Evolutionary conservation across 495 filamentous ascomycete genomes (phyloP).

Genomic region (Penicillium coffeae): DNA sequence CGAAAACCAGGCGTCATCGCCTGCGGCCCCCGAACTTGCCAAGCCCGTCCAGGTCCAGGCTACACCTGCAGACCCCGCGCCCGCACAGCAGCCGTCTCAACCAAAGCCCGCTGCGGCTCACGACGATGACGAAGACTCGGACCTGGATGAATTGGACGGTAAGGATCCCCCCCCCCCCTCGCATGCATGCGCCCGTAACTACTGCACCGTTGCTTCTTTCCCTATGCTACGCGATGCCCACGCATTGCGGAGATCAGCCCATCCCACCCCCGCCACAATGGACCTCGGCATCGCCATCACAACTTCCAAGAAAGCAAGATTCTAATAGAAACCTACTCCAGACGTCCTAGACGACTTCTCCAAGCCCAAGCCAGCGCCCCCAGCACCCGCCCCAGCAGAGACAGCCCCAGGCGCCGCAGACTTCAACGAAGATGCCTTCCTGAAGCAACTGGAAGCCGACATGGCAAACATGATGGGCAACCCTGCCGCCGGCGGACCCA

Average conservation of each 20-base stretch:
- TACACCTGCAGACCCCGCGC: constrained; percentile 2
- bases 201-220: too few species aligned
- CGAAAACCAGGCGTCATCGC: neutral
- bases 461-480: constrained; percentile 75
- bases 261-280: too few species aligned
- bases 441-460: constrained; percentile 76
- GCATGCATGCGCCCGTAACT: too few species aligned
- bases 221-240: too few species aligned
- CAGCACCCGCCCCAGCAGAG: constrained; percentile 22
- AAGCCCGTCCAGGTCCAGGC: neutral
- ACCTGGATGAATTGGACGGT: constrained; percentile 92
- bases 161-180: constrained; percentile 12
- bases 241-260: too few species aligned
- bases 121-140: constrained; percentile 48
- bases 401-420: constrained; percentile 12
- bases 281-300: neutral
- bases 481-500: constrained; percentile 23
- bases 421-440: constrained; percentile 61
- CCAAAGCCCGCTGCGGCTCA: constrained; percentile 10
- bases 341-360: constrained; percentile 90
- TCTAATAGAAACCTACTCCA: constrained; percentile 26
- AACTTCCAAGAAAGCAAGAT: neutral
- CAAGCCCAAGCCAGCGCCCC: constrained; percentile 44
- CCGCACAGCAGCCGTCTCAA: constrained; percentile 6
- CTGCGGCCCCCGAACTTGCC: neutral